A percentile compares a stretch with the other conserved stretches of the same genome.
phyloP scores from a whole-genome alignment of 805 yeast genomes.

The Lipomyces yamadae region DNA sequence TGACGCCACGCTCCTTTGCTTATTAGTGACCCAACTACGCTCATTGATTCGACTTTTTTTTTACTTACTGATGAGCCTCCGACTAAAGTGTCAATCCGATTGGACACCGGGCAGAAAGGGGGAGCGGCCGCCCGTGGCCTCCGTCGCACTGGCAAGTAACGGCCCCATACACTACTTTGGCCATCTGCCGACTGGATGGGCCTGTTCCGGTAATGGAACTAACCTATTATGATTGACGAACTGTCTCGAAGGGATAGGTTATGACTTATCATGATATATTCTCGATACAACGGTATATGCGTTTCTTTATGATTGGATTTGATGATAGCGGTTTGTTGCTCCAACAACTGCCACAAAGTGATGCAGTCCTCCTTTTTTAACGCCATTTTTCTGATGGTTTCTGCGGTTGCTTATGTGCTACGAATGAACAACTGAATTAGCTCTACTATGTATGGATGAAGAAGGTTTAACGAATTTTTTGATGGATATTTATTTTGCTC shows the following conservation, averaged over 20 bases:
- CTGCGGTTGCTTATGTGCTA: neutral
- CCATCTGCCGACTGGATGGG: neutral
- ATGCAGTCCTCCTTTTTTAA: neutral
- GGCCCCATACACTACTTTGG: neutral
- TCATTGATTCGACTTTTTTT: neutral
- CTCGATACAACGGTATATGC: conserved; percentile 2
- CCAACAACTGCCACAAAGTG: neutral
- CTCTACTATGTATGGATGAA: neutral
- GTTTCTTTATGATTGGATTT: conserved; percentile 6
- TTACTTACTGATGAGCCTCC: neutral
- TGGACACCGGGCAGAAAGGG: neutral
- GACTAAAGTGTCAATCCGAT: neutral
- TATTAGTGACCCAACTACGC: neutral
- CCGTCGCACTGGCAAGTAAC: neutral
- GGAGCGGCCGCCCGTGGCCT: neutral
- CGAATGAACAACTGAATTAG: neutral
- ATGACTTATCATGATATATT: neutral
- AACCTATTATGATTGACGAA: conserved; percentile 2
- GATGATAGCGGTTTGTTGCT: neutral
- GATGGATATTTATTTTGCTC: conserved; percentile 8
- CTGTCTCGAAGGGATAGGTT: neutral
- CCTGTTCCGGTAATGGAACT: neutral
- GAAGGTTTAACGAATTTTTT: conserved; percentile 7
- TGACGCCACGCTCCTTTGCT: neutral
- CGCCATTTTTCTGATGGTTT: no score